Evolutionary conservation across 768 basidiomycete species (phyloP).

Genomic region (Agaricus bisporus): DNA sequence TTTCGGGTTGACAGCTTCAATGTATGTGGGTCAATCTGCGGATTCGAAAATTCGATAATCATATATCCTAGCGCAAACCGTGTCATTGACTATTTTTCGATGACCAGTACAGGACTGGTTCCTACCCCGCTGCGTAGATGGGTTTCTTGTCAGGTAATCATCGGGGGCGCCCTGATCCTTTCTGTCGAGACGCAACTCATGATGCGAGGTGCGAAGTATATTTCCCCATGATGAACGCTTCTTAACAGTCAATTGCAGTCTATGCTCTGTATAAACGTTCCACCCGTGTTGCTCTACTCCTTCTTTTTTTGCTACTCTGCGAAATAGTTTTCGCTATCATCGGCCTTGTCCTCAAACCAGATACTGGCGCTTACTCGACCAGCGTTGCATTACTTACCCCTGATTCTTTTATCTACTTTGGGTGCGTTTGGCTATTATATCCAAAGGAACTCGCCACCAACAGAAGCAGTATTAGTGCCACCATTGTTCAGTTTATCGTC

Average conservation of each 20-base stretch:
- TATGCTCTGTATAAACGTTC: constrained; percentile 29
- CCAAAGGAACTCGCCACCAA: background rate
- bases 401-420: constrained; percentile 22
- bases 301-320: constrained; percentile 16
- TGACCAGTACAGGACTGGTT: constrained; percentile 5
- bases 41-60: background rate
- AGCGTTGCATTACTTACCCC: constrained; percentile 17
- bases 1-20: constrained; percentile 20
- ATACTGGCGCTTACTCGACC: constrained; percentile 13
- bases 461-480: constrained; percentile 17
- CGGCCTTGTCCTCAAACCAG: constrained; percentile 18
- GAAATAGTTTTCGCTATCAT: constrained; percentile 18
- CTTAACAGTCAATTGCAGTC: constrained; percentile 15
- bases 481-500: constrained; percentile 26
- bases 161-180: constrained; percentile 20
- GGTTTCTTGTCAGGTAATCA: constrained; percentile 20
- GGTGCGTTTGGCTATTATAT: constrained; percentile 13
- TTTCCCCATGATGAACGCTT: background rate
- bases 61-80: constrained; percentile 18
- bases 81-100: constrained; percentile 14
- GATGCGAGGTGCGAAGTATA: constrained; percentile 18
- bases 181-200: constrained; percentile 24
- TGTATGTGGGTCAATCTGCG: constrained; percentile 15
- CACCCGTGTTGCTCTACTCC: constrained; percentile 17
- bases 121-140: constrained; percentile 15